A percentile compares a stretch with the other conserved stretches of the same genome.
phyloP scores from a whole-genome alignment of 1,284 basidiomycete species.

The Moesziomyces globuligerus region DNA sequence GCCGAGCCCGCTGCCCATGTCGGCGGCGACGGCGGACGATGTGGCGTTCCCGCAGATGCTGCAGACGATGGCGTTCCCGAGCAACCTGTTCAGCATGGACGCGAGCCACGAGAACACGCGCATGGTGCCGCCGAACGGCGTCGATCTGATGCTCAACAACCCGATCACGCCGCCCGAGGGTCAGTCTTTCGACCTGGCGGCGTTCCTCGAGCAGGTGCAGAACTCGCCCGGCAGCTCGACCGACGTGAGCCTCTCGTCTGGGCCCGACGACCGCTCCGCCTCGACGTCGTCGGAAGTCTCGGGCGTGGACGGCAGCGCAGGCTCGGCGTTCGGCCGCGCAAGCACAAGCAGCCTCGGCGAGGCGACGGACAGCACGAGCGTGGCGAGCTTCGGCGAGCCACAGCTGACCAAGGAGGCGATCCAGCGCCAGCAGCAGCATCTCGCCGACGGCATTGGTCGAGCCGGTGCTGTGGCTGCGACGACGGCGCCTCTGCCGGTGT shows the following conservation, averaged over 20 bases:
- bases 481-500: no score
- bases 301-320: slow-evolving; percentile 26
- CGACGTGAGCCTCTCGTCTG: slow-evolving; percentile 33
- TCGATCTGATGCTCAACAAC: slow-evolving; percentile 44
- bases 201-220: slow-evolving; percentile 50
- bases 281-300: slow-evolving; percentile 33
- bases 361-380: slow-evolving; percentile 35
- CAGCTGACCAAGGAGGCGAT: slow-evolving; percentile 39
- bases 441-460: slow-evolving; percentile 1
- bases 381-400: slow-evolving; percentile 35
- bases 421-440: slow-evolving; percentile 30
- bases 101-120: slow-evolving; percentile 15
- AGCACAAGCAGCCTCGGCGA: slow-evolving; percentile 24
- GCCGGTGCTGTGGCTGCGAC: slow-evolving; percentile 3
- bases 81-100: slow-evolving; percentile 30
- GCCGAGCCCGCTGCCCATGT: slow-evolving; percentile 14
- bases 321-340: slow-evolving; percentile 17
- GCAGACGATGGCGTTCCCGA: slow-evolving; percentile 23
- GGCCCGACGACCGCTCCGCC: slow-evolving; percentile 30
- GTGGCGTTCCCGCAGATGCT: slow-evolving; percentile 43
- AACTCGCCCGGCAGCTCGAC: slow-evolving; percentile 49
- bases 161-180: slow-evolving; percentile 45
- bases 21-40: slow-evolving; percentile 11
- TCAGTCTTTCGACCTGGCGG: slow-evolving; percentile 48
- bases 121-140: slow-evolving; percentile 46